Base-by-base conservation (phyloP, 139 green algal species). In the Chlorella sorokiniana region DNA sequence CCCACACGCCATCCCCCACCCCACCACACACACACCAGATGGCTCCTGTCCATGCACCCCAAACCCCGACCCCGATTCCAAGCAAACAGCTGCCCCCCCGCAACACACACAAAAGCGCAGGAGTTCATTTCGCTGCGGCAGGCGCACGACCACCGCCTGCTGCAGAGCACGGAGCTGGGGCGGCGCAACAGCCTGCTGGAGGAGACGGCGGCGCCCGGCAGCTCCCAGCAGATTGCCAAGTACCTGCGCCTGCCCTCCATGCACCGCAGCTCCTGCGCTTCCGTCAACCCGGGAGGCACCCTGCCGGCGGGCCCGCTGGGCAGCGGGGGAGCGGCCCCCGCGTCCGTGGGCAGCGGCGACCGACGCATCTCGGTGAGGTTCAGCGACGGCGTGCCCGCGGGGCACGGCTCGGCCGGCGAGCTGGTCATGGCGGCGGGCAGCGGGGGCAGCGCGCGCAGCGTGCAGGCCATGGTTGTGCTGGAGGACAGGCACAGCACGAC, bases 61-160 rank as follows among this genome's bases (percentile, higher is more conserved):
- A n/a, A n/a, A n/a, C n/a, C n/a, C n/a, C n/a, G n/a, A n/a, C n/a
- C n/a, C n/a, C n/a, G n/a, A n/a, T n/a, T n/a, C n/a, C n/a, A n/a
- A n/a, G n/a, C n/a, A n/a, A n/a, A n/a, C n/a, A n/a, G n/a, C n/a
- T 9, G 3, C 9, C 2, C 33, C 16, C 7, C 29, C 62, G n/a
- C n/a, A 42, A 4, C 40, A 25, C 23, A 23, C 37, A 6, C n/a
- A 2, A 8, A 0, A 14, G 25, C 16, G 75, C 59, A 81, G 75
- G 75, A 81, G 59, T 81, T 71, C 59, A 81, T 81, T 29, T 61
- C 75, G 0, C 75, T 72, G 56, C 38, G 59, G 14, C 75, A 81
- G 41, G 75, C 59, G 16, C 41, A 70, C 40, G 75, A 81, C n/a
- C 25, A 81, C 40, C 29, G 29, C 40, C 59, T 70, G 59, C 27